Evolutionary conservation across 2,329 filamentous ascomycete species (phyloP).

Genomic region (Alternaria tenuissima): DNA sequence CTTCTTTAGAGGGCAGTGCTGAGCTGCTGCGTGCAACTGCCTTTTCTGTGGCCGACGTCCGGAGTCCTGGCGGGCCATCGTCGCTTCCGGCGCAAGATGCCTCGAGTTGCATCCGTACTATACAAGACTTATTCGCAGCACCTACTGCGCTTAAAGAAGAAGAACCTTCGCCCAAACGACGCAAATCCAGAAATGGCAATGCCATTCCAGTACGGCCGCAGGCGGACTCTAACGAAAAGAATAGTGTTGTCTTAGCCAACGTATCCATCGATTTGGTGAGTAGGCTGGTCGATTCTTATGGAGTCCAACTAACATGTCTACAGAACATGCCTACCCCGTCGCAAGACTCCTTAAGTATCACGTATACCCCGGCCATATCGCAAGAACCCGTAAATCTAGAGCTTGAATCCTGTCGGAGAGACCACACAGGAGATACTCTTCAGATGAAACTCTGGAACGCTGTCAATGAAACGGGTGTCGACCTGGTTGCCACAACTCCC

Average conservation of each 20-base stretch:
- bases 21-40: constrained; percentile 20
- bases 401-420: constrained; percentile 32
- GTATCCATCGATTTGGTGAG: constrained; percentile 40
- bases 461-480: constrained; percentile 20
- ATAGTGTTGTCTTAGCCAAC: constrained; percentile 42
- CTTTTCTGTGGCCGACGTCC: neutral
- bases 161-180: constrained; percentile 38
- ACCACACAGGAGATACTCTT: constrained; percentile 18
- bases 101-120: constrained; percentile 16
- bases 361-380: neutral
- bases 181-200: constrained; percentile 30
- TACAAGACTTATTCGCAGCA: constrained; percentile 29
- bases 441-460: constrained; percentile 29
- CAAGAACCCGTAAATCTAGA: constrained; percentile 24
- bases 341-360: constrained; percentile 1
- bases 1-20: constrained; percentile 27
- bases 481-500: constrained; percentile 30
- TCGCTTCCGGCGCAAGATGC: constrained; percentile 19
- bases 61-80: neutral
- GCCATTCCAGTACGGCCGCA: neutral
- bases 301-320: constrained; percentile 9
- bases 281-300: neutral
- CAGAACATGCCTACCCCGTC: constrained; percentile 11
- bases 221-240: constrained; percentile 20
- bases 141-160: constrained; percentile 8